Evolutionary conservation across 768 basidiomycete genomes (phyloP).

Genomic region (Candolleomyces efflorescens): DNA sequence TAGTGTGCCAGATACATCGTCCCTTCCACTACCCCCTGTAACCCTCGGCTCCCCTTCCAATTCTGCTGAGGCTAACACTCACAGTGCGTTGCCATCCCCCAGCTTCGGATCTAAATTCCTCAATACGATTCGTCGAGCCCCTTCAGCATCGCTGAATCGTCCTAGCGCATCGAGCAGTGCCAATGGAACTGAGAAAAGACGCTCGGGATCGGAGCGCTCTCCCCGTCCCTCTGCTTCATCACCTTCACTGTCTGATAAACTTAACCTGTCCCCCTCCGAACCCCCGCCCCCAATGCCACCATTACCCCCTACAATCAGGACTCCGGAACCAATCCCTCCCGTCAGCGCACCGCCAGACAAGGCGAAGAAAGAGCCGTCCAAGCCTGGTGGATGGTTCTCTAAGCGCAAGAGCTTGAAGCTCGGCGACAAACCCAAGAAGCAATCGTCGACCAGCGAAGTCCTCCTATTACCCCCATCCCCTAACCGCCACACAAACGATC

Average conservation of each 20-base stretch:
- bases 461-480: conserved; percentile 17
- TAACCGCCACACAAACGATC: conserved; percentile 12
- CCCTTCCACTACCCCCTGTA: conserved; percentile 7
- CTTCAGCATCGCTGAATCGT: conserved; percentile 26
- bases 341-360: conserved; percentile 32
- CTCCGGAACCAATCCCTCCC: conserved; percentile 11
- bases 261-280: conserved; percentile 13
- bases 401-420: conserved; percentile 47
- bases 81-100: conserved; percentile 14
- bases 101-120: conserved; percentile 24
- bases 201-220: conserved; percentile 23
- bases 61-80: conserved; percentile 9
- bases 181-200: conserved; percentile 21
- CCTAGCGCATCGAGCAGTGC: conserved; percentile 6
- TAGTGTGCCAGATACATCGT: conserved; percentile 3
- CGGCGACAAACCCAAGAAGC: conserved; percentile 23
- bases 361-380: conserved; percentile 32
- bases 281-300: conserved; percentile 19
- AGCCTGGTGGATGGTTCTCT: conserved; percentile 41
- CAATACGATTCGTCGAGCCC: conserved; percentile 27
- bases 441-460: conserved; percentile 11
- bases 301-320: conserved; percentile 15
- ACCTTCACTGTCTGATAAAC: conserved; percentile 18
- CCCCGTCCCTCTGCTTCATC: conserved; percentile 25
- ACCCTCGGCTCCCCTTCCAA: conserved; percentile 4